Evolutionary conservation across 202 grass and related monocot species (phyloP), one percentile per base, ranked within the genome.

Genomic region (Hordeum pubiflorum): DNA sequence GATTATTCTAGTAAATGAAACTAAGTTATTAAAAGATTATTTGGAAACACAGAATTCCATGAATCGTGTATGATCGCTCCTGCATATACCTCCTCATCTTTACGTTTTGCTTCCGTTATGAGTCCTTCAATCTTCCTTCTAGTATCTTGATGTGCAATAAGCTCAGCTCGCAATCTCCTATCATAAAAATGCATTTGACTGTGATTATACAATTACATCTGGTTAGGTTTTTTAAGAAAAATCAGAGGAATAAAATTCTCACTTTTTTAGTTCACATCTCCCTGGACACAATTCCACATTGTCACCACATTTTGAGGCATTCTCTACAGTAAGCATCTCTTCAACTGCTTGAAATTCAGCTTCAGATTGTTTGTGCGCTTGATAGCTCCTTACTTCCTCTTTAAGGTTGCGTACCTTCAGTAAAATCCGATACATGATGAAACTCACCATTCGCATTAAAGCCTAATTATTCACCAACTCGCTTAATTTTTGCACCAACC

Each of bases 341-440:
- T 57, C 79, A 79, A 75, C 26, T 79, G 41, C 50, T 87, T 92
- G 54, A 88, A 86, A 52, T 64, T 86, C 76, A 44, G 62, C 72
- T 56, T 92, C 86, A 24, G 61, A 84, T 58, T 75, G 68, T 79
- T 89, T 92, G 29, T 87, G 75, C 64, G 73, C 76, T 81, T 97
- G 91, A 76, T 88, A 81, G 76, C 72, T 93, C 79, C 81, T 88
- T 79, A 93, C 90, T 87, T 93, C 89, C 81, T 91, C 91, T 89
- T 91, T 97, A 63, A 97, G 88, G 81, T 93, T 90, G 70, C 74
- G 69, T 63, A 91, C 86, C 93, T 96, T 78, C 24, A 46, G 60
- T 78, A 11, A 55, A 60, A 79, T 37, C 32, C 31, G 52, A 83
- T 72, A 32, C 9, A 67, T 67, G 48, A 72, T 59, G 2, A 82